Conservation (phyloP, 164 flowering plant genomes). For the Cinnamomum chago region DNA sequence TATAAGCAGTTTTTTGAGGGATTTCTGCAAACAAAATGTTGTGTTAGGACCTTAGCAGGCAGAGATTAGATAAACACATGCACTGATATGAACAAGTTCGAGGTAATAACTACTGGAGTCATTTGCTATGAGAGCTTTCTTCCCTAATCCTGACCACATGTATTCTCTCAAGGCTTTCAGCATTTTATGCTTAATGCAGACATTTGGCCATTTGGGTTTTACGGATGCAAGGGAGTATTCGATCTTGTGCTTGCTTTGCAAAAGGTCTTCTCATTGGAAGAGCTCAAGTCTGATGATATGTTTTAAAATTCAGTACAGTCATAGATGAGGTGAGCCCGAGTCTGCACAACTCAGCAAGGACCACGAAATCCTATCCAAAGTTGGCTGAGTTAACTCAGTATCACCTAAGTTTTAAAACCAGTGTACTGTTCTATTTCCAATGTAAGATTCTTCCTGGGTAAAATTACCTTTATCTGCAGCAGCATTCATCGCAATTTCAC, state of each 20-base stretch:
- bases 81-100: neutral
- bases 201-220: slow-evolving; percentile 22
- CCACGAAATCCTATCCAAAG: no score
- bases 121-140: slow-evolving; percentile 23
- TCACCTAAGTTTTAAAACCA: no score
- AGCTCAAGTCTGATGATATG: slow-evolving; percentile 10
- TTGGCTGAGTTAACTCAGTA: no score
- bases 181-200: slow-evolving; percentile 32
- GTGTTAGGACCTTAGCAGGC: slow-evolving; percentile 7
- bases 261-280: slow-evolving; percentile 19
- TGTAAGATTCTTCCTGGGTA: slow-evolving; percentile 10
- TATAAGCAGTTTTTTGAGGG: slow-evolving; percentile 22
- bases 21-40: slow-evolving; percentile 28
- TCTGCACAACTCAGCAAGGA: no score
- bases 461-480: slow-evolving; percentile 18
- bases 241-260: slow-evolving; percentile 21
- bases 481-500: slow-evolving; percentile 16
- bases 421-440: slow-evolving; percentile 12
- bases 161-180: slow-evolving; percentile 33
- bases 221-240: slow-evolving; percentile 20
- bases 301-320: no score
- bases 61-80: neutral
- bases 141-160: slow-evolving; percentile 26
- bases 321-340: no score
- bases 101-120: slow-evolving; percentile 37